Evolutionary conservation across 345 rosid genomes (phyloP), one percentile per base, ranked within the genome.

Genomic region (Cardamine occulta): DNA sequence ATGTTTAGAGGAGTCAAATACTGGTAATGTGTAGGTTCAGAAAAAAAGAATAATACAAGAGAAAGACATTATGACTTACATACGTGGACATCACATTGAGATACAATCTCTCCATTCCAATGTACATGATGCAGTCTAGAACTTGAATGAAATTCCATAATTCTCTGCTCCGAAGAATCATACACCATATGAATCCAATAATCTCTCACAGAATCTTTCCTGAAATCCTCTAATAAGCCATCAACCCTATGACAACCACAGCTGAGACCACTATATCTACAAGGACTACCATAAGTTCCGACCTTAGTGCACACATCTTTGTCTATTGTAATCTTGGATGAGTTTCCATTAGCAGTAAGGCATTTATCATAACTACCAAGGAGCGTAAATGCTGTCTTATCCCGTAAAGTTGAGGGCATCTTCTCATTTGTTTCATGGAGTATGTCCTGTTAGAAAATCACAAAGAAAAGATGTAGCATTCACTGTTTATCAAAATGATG

Each of bases 21-120:
- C 73, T 45, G 42, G 34, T 5, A 12, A 28, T 10, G 28, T 63
- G 56, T 39, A 75, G 10, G 65, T 39, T 58, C 1, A 39, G 53
- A n/a, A n/a, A n/a, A n/a, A 48, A 65, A 29, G 47, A 66, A 67
- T 24, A 71, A 57, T n/a, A 68, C 37, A 74, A 65, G 45, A 79
- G 74, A 40, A 84, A 77, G 86, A 52, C 39, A 74, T 29, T 63
- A 81, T 74, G 86, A 95, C 97, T 92, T 90, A 87, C 99, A 90
- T 95, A 89, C 99, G 85, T 92, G 98, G 66, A 85, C 88, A 86
- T 88, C 87, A 37, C 86, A 83, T 39, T 76, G 88, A 74, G 82
- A 80, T 40, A 86, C 75, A 67, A 84, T 62, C 61, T 76, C 74
- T 55, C 87, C 86, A 8, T 83, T 82, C 97, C 93, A 92, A 61